Conservation (phyloP, 768 basidiomycete species). For the Pulveroboletus sp. region DNA sequence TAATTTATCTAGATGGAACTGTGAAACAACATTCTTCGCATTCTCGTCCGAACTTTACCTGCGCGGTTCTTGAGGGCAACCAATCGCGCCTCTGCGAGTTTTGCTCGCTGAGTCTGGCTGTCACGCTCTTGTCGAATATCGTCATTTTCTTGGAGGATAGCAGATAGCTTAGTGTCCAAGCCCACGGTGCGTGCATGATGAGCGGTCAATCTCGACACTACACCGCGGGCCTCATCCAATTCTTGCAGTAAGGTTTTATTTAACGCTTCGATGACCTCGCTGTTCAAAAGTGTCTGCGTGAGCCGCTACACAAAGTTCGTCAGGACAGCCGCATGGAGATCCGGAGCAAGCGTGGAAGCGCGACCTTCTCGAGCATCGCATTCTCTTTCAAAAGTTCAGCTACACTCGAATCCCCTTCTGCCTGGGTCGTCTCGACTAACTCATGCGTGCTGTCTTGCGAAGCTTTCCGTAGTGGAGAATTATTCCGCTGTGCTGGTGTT, state of each 20-base stretch:
- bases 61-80: conserved; percentile 63
- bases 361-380: conserved; percentile 46
- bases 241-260: conserved; percentile 71
- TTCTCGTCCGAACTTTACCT: conserved; percentile 36
- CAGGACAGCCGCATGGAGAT: not conserved
- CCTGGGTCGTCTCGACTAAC: conserved; percentile 10
- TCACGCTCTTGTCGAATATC: conserved; percentile 84
- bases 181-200: conserved; percentile 69
- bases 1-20: conserved; percentile 51
- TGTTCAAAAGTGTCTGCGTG: conserved; percentile 74
- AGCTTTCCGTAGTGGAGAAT: conserved; percentile 12
- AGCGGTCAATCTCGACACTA: conserved; percentile 62
- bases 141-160: conserved; percentile 70
- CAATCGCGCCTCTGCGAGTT: conserved; percentile 63
- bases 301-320: conserved; percentile 49
- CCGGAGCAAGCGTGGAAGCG: not conserved
- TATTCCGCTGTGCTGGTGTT: conserved; percentile 15
- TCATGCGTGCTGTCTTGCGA: conserved; percentile 12
- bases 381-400: conserved; percentile 51
- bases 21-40: conserved; percentile 3
- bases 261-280: conserved; percentile 75
- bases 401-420: conserved; percentile 33
- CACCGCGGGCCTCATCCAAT: conserved; percentile 65
- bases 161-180: conserved; percentile 61
- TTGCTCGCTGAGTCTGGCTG: conserved; percentile 60